phyloP scores from a whole-genome alignment of 441 rosid genomes.

The Codiaeum variegatum region DNA sequence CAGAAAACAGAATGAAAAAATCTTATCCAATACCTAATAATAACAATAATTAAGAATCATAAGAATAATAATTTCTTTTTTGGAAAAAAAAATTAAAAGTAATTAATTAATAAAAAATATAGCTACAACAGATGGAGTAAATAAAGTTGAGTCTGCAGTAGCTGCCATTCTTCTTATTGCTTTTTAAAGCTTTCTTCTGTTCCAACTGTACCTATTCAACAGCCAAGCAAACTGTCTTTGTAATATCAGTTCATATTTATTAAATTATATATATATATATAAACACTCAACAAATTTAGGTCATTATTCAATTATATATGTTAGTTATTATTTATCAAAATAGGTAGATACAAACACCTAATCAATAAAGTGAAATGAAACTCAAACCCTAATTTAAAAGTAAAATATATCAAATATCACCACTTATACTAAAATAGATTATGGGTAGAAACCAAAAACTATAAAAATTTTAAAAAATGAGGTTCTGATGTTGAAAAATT shows the following conservation, averaged over 20 bases:
- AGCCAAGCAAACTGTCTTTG: conserved; percentile 64
- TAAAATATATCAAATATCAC: no score
- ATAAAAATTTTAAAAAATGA: no score
- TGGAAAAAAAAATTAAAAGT: neutral
- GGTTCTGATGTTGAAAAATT: no score
- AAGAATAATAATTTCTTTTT: conserved; percentile 14
- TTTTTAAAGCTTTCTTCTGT: conserved; percentile 31
- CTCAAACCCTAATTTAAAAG: no score
- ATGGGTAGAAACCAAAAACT: no score
- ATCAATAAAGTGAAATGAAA: no score
- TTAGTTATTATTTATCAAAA: no score
- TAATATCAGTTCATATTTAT: conserved; percentile 41
- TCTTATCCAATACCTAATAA: conserved; percentile 33
- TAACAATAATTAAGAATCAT: conserved; percentile 1
- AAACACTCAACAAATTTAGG: no score
- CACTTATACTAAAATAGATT: no score
- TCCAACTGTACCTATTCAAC: conserved; percentile 50
- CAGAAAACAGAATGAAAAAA: conserved; percentile 38
- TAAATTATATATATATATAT: no score
- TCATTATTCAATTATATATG: no score
- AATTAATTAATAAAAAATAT: conserved; percentile 20
- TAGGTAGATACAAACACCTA: no score
- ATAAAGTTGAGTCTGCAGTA: conserved; percentile 48
- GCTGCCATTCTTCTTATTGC: conserved; percentile 25
- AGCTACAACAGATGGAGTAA: conserved; percentile 40